Base-by-base conservation (phyloP, 306 rosid species). In the Prinsepia uniflora region DNA sequence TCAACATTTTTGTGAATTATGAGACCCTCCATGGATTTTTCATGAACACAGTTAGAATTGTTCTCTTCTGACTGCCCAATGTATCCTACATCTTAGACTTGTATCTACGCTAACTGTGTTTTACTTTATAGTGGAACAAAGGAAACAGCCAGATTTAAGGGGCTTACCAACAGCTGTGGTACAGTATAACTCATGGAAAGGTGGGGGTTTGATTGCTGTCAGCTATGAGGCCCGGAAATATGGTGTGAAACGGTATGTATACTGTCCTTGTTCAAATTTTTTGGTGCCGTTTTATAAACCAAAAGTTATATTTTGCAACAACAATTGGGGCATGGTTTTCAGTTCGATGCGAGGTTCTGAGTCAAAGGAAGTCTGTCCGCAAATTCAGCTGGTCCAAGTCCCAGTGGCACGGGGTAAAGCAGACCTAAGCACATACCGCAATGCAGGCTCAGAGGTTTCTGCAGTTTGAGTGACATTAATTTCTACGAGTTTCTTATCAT, bases 271-370 rank as follows among this genome's bases (percentile, higher is more conserved):
- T 19, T 57, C 36, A 19, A 2, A 20, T 24, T 13, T 42, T 43
- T 63, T 40, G 49, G 59, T 56, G 42, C 8, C 4, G 72, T 40
- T 57, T 42, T 30, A 6, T 42, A 13, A 24, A 11, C 53, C 60
- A 67, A 4, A 41, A 41, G 70, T n/a, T 46, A 20, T 55, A 15
- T 34, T 57, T 9, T 8, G 53, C 45, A 65, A 44, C 56, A 41
- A 67, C 44, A 48, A 70, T 20, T 43, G 49, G 24, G 63, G 40
- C 50, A 55, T 79, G 67, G 0, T 68, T 80, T 77, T 70, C 83
- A 90, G 98, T 71, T 90, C 97, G 54, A 93, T 93, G 98, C 85
- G 98, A 18, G 98, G 98, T 9, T 90, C 85, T 59, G 98, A 94
- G 80, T 96, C 98, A 58, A 91, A 88, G 82, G 72, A 86, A 66